phyloP scores from a whole-genome alignment of 148 eudicot species.

The Arctostaphylos glauca region DNA sequence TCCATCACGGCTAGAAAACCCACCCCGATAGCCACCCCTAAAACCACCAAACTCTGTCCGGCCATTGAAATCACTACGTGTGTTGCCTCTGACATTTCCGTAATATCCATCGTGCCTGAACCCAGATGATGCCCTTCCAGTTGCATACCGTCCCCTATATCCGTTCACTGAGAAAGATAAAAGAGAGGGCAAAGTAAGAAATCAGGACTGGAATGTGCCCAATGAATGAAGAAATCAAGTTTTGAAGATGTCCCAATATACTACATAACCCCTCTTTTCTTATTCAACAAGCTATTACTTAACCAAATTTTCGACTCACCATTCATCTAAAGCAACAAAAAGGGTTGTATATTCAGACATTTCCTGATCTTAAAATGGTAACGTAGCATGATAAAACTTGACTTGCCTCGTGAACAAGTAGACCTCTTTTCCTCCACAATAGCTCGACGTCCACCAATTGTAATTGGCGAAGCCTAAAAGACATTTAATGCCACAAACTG shows the following conservation, averaged over 20 bases:
- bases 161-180: conserved; percentile 31
- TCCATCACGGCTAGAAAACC: conserved; percentile 49
- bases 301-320: background rate
- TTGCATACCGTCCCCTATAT: conserved; percentile 46
- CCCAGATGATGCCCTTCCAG: conserved; percentile 51
- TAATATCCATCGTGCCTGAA: conserved; percentile 66
- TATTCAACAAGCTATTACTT: background rate
- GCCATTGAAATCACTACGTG: conserved; percentile 42
- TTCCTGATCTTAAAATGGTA: background rate
- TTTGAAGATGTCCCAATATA: background rate
- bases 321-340: background rate
- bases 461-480: conserved; percentile 34
- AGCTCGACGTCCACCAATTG: conserved; percentile 56
- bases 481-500: background rate
- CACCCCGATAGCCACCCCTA: conserved; percentile 46
- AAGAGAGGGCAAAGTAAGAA: background rate
- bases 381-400: background rate
- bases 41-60: conserved; percentile 41
- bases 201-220: background rate
- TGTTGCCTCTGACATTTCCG: conserved; percentile 56
- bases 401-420: conserved; percentile 62
- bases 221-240: background rate
- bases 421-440: conserved; percentile 77
- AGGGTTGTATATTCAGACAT: background rate
- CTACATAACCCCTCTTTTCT: background rate